Conservation (phyloP, 169 alveolate species). For the Plasmodium knowlesi region DNA sequence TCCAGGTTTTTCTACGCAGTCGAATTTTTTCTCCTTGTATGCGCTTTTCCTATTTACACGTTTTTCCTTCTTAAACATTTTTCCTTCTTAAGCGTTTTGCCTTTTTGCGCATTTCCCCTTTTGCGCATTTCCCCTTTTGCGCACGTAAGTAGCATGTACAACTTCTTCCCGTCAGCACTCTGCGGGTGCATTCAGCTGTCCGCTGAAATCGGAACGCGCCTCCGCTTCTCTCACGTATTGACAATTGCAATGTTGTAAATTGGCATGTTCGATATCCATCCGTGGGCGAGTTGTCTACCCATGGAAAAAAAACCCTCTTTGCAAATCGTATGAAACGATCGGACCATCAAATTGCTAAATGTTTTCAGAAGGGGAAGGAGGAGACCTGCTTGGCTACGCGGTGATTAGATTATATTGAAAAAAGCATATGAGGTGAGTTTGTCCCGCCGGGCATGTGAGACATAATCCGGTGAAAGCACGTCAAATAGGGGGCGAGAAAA, state of each 20-base stretch:
- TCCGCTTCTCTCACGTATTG: not conserved
- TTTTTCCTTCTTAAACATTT: not conserved
- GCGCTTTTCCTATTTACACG: not conserved
- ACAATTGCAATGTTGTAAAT: not conserved
- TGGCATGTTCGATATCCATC: not conserved
- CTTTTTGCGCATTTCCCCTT: not conserved
- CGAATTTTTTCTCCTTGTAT: not conserved
- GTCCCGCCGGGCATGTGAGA: not conserved
- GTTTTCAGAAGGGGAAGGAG: not conserved
- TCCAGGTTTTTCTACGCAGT: not conserved
- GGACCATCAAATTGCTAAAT: not conserved
- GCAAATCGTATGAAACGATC: not conserved
- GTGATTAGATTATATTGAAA: not conserved
- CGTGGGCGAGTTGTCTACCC: not conserved
- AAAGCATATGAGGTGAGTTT: not conserved
- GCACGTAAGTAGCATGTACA: not conserved
- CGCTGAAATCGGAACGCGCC: not conserved
- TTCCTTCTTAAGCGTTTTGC: too few species aligned
- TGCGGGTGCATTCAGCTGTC: not conserved
- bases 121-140: not conserved
- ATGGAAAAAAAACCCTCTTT: too few species aligned
- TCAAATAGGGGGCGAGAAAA: not conserved
- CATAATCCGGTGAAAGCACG: not conserved
- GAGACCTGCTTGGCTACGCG: not conserved
- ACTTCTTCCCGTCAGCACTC: not conserved